Percentiles rank a stretch among this genome's conserved stretches.
Conservation (phyloP, 2,329 filamentous ascomycete genomes). For the Coniochaeta pulveracea region DNA sequence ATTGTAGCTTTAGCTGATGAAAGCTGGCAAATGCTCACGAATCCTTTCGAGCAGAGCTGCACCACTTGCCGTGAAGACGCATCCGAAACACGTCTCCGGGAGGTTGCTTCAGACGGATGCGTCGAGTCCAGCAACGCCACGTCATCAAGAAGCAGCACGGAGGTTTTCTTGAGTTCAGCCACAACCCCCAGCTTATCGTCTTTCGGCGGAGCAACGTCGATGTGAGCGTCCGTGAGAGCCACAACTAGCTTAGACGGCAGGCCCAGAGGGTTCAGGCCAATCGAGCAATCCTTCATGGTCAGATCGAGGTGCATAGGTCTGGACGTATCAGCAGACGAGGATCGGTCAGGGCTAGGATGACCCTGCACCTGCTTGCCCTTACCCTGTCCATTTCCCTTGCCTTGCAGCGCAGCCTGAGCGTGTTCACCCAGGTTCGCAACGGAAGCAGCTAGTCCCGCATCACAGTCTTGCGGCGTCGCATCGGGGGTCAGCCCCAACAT, state of each 20-base stretch:
- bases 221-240: slow-evolving; percentile 65
- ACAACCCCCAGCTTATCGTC: slow-evolving; percentile 51
- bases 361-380: not conserved
- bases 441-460: slow-evolving; percentile 65
- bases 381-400: slow-evolving; percentile 11
- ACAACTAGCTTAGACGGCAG: slow-evolving; percentile 66
- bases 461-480: slow-evolving; percentile 60
- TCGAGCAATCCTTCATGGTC: slow-evolving; percentile 66
- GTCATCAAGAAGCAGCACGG: slow-evolving; percentile 75
- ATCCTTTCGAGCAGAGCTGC: slow-evolving; percentile 56
- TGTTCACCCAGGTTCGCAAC: slow-evolving; percentile 65
- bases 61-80: slow-evolving; percentile 38
- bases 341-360: slow-evolving; percentile 12
- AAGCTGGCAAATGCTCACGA: slow-evolving; percentile 76
- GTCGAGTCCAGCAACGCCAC: slow-evolving; percentile 30
- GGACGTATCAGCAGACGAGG: slow-evolving; percentile 12
- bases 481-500: slow-evolving; percentile 60
- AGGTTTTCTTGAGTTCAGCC: slow-evolving; percentile 67
- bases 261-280: slow-evolving; percentile 75
- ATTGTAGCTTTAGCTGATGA: slow-evolving; percentile 66
- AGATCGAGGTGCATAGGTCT: slow-evolving; percentile 59
- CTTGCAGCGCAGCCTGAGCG: slow-evolving; percentile 36
- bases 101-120: slow-evolving; percentile 24
- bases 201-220: slow-evolving; percentile 57
- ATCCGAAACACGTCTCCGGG: slow-evolving; percentile 22